Percentiles rank a stretch among this genome's conserved stretches.
These are phyloP conservation scores for Betula pendula DNA, from an alignment of 306 rosid genomes.

Conservation along the genomic window DNA sequence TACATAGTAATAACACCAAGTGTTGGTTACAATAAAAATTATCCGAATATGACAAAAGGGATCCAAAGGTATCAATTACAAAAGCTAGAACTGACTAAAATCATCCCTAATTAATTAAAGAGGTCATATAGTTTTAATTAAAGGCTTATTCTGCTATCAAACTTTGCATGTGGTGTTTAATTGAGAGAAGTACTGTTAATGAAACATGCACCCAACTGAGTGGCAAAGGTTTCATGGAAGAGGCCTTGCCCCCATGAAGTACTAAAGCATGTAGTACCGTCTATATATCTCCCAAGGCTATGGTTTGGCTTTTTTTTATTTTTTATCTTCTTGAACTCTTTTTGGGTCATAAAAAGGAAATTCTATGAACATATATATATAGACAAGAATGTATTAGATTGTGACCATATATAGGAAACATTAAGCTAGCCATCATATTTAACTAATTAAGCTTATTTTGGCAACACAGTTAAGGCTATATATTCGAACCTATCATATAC, in stretches of 20 bases:
- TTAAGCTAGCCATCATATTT: too few species aligned
- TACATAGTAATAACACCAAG: not conserved
- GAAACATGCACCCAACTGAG: not conserved
- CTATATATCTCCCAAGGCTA: too few species aligned
- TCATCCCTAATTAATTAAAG: not conserved
- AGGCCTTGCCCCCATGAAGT: not conserved
- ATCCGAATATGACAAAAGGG: not conserved
- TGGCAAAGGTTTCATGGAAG: not conserved
- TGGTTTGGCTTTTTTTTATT: too few species aligned
- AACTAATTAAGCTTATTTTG: too few species aligned
- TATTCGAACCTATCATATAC: too few species aligned
- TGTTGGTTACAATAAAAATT: not conserved
- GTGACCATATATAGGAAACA: too few species aligned
- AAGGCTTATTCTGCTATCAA: not conserved
- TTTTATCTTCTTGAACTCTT: too few species aligned
- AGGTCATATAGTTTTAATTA: constrained; percentile 7
- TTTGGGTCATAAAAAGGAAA: too few species aligned
- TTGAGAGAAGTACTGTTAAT: not conserved
- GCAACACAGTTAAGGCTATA: too few species aligned
- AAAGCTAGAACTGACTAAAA: not conserved
- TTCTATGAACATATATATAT: too few species aligned
- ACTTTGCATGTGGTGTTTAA: not conserved
- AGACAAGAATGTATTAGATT: too few species aligned
- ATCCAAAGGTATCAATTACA: not conserved
- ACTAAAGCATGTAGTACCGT: not conserved